These are phyloP conservation scores for Vigna mungo DNA, from an alignment of 306 rosid species.

Conservation along the genomic window DNA sequence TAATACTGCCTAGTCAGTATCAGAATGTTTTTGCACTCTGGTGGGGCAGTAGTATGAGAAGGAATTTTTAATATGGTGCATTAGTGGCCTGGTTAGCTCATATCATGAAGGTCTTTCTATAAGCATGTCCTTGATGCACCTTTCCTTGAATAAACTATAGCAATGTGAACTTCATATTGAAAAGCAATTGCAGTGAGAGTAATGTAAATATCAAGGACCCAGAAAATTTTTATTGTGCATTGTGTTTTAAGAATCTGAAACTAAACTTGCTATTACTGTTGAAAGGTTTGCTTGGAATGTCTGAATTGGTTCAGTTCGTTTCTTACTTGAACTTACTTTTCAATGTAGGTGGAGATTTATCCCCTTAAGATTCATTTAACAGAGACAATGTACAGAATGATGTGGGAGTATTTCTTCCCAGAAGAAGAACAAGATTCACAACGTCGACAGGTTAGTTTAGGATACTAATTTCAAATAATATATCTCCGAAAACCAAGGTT, in stretches of 20 bases:
- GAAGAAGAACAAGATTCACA: slow-evolving; percentile 99
- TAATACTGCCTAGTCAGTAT: slow-evolving; percentile 6
- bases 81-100: background rate
- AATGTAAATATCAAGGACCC: background rate
- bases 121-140: background rate
- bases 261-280: background rate
- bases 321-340: slow-evolving; percentile 44
- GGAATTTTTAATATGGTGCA: background rate
- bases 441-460: slow-evolving; percentile 86
- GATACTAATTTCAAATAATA: slow-evolving; percentile 33
- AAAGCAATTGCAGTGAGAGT: slow-evolving; percentile 5
- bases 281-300: slow-evolving; percentile 23
- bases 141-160: slow-evolving; percentile 2
- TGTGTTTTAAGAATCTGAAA: background rate
- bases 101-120: slow-evolving; percentile 2
- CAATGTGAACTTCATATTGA: slow-evolving; percentile 9
- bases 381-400: slow-evolving; percentile 95
- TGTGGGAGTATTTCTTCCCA: slow-evolving; percentile 97
- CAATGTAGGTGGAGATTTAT: slow-evolving; percentile 80
- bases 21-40: background rate
- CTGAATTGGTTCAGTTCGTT: slow-evolving; percentile 33
- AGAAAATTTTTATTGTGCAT: slow-evolving; percentile 12
- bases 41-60: slow-evolving; percentile 1
- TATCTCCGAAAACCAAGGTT: slow-evolving; percentile 30
- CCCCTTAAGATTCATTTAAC: slow-evolving; percentile 99